phyloP scores from a whole-genome alignment of 257 asterid species.

The Solanum chilense region DNA sequence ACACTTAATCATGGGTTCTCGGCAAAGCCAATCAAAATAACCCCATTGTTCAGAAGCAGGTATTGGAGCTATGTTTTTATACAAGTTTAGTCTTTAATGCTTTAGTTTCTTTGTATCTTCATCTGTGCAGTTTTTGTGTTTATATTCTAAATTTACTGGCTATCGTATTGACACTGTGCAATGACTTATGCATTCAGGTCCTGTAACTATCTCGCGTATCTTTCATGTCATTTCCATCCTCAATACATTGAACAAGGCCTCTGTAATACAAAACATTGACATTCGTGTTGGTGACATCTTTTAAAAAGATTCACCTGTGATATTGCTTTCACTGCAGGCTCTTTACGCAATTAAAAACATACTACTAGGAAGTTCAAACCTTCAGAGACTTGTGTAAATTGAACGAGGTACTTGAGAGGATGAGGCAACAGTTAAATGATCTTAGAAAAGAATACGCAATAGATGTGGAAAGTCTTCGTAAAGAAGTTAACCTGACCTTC shows the following conservation, averaged over 20 bases:
- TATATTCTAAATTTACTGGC: neutral
- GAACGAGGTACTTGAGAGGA: conserved; percentile 37
- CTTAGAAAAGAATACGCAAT: conserved; percentile 16
- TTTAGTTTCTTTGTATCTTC: neutral
- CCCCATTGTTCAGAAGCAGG: conserved; percentile 75
- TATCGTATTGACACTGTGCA: neutral
- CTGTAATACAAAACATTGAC: neutral
- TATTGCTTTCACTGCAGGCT: conserved; percentile 28
- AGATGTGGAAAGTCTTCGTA: conserved; percentile 55
- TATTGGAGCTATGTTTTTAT: conserved; percentile 1
- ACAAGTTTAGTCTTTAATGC: neutral
- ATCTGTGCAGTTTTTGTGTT: neutral
- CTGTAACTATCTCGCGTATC: conserved; percentile 25
- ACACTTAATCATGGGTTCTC: conserved; percentile 34
- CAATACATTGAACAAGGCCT: neutral
- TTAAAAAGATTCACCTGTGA: neutral
- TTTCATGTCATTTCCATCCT: neutral
- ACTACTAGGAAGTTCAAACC: conserved; percentile 37
- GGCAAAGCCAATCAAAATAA: conserved; percentile 90
- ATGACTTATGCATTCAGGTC: conserved; percentile 32
- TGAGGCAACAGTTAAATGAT: conserved; percentile 13
- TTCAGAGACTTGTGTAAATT: conserved; percentile 48
- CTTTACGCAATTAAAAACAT: conserved; percentile 57
- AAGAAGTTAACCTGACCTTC: conserved; percentile 50
- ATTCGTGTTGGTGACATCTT: neutral